phyloP scores from a whole-genome alignment of 345 rosid species.

The Erysimum cheiranthoides region DNA sequence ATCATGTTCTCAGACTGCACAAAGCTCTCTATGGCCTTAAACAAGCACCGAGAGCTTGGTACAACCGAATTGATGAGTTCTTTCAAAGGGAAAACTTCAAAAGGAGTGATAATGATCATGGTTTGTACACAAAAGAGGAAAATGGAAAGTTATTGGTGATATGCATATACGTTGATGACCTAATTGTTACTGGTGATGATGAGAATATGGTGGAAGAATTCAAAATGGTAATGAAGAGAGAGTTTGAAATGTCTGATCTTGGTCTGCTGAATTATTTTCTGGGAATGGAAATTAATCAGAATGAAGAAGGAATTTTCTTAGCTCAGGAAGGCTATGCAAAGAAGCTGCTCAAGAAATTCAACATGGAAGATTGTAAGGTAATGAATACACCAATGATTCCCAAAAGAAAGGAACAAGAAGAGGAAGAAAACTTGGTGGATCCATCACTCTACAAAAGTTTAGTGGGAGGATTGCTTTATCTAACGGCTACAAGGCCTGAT shows the following conservation, averaged over 20 bases:
- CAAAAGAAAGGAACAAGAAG: background rate
- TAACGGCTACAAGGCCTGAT: background rate
- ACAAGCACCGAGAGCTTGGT: background rate
- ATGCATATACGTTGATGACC: background rate
- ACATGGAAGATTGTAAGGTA: background rate
- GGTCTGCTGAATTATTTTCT: background rate
- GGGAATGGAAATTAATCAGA: background rate
- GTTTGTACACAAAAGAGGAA: background rate
- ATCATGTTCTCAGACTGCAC: background rate
- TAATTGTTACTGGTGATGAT: background rate
- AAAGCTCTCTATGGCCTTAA: background rate
- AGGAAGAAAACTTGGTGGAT: rapidly evolving
- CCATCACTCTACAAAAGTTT: background rate
- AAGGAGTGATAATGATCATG: background rate
- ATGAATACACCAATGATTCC: background rate
- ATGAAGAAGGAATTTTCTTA: background rate
- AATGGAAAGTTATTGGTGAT: background rate
- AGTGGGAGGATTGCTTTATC: background rate
- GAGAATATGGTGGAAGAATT: background rate
- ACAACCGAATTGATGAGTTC: background rate
- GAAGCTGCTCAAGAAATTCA: background rate
- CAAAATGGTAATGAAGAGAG: background rate
- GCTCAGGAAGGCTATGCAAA: background rate
- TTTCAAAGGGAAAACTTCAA: background rate
- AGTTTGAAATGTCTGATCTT: background rate